Base-by-base conservation (phyloP, 805 yeast genomes). In the Nakazawaea pomicola region DNA sequence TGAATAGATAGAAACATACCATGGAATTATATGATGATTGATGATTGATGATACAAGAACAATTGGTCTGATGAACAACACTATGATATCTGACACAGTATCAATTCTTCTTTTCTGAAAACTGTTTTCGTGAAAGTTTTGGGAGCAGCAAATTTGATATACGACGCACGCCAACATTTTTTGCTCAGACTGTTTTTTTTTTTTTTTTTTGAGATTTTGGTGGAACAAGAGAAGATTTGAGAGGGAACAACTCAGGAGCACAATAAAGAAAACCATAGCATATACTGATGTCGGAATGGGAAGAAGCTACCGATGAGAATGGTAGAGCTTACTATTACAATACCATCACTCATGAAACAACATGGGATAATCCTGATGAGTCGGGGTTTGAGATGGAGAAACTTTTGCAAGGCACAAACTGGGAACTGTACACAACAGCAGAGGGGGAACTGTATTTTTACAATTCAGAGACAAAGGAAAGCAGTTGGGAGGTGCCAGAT, bases 401-500 rank as follows among this genome's bases (percentile, higher is more conserved):
- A 61, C 71, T 75, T 19, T 66, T 79, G 14, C 66, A 62, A 29
- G 62, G 64, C 16, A 69, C 80, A 1, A 76, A 74, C 14, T 82
- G 86, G 86, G 61, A 61, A 25, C 66, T 64, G 48, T 68, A 61
- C 24, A 54, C 58, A 1, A 67, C 80, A 0, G 72, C 72, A 10
- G 80, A 73, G 6, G 89, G 68, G 9, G 74, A 90, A 3, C 64
- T 63, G 39, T 64, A 67, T 15, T 89, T 84, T 65, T 81, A 80
- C 59, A 83, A 84, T 53, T 64, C 68, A 11, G 59, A 60, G 20
- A 75, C 91, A 0, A 72, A 76, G 5, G 78, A 79, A 51, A 80
- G 93, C 15, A 78, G 81, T 0, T 90, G 96, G 96, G 84, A 80
- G 15, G 59, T 76, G n/a, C 96, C 96, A 0, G 65, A 56, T 1